Evolutionary conservation across 2,329 filamentous ascomycete species (phyloP).

Genomic region (Didymella keratinophila): DNA sequence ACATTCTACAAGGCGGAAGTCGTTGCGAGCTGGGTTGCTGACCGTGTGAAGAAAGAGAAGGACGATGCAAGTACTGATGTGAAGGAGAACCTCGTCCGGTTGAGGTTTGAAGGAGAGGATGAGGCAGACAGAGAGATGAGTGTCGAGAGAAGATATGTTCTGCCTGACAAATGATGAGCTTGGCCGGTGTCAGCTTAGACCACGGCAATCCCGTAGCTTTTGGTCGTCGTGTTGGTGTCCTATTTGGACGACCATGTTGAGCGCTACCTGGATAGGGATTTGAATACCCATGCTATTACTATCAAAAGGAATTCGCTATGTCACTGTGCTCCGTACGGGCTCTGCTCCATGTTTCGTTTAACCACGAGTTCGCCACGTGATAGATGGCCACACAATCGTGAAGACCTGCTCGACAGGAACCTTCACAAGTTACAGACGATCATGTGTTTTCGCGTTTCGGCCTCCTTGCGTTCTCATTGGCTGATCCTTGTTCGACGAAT

Average conservation of each 20-base stretch:
- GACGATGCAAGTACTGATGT: slow-evolving; percentile 51
- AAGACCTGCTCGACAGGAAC: background rate
- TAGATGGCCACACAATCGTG: background rate
- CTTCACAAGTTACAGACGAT: background rate
- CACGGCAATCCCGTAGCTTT: background rate
- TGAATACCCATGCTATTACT: background rate
- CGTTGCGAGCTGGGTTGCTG: slow-evolving; percentile 51
- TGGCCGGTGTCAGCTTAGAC: background rate
- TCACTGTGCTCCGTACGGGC: background rate
- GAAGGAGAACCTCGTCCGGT: slow-evolving; percentile 51
- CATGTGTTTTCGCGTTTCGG: slow-evolving; percentile 18
- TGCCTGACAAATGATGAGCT: slow-evolving; percentile 46
- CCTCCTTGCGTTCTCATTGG: slow-evolving; percentile 16
- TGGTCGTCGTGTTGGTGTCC: no score
- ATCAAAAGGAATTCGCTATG: background rate
- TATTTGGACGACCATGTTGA: background rate
- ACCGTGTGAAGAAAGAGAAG: slow-evolving; percentile 49
- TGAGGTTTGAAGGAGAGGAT: slow-evolving; percentile 60
- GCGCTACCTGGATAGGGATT: background rate
- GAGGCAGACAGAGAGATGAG: slow-evolving; percentile 55
- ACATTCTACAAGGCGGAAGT: slow-evolving; percentile 63
- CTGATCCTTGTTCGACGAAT: background rate
- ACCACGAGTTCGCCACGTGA: background rate
- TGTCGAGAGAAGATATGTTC: slow-evolving; percentile 60
- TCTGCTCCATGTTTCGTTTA: background rate